Conservation (phyloP, 2,329 filamentous ascomycete species). For the Neofusicoccum ribis region DNA sequence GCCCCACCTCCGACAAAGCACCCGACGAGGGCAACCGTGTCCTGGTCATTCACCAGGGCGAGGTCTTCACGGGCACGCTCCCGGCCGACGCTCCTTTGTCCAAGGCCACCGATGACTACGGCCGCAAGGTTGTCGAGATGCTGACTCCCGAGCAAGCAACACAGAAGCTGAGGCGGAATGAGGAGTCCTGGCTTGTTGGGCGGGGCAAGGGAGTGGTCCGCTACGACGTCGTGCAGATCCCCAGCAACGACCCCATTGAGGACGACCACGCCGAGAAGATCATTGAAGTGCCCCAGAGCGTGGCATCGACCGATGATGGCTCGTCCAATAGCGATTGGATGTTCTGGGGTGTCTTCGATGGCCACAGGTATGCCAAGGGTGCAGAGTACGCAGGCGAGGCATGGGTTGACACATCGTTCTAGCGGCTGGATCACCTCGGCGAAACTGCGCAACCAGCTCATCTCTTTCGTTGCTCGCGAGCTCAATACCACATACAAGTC, state of each 20-base stretch:
- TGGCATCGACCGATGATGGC: constrained; percentile 56
- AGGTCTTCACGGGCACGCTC: constrained; percentile 84
- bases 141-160: constrained; percentile 92
- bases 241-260: constrained; percentile 96
- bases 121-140: constrained; percentile 90
- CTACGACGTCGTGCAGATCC: constrained; percentile 91
- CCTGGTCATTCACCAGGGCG: constrained; percentile 84
- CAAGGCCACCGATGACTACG: constrained; percentile 83
- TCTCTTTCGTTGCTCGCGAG: constrained; percentile 89
- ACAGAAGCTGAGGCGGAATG: constrained; percentile 80
- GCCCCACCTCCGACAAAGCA: constrained; percentile 35
- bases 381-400: constrained; percentile 28
- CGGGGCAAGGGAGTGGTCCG: constrained; percentile 87
- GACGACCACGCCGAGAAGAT: constrained; percentile 99
- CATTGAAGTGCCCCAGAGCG: constrained; percentile 74
- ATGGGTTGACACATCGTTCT: constrained; percentile 22
- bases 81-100: constrained; percentile 82
- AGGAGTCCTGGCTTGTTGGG: constrained; percentile 89
- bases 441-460: constrained; percentile 87
- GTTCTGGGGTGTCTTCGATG: constrained; percentile 99
- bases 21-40: constrained; percentile 63
- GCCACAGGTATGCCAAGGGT: constrained; percentile 68
- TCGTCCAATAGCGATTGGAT: constrained; percentile 83
- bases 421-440: constrained; percentile 98
- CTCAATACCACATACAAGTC: constrained; percentile 89